Evolutionary conservation across 495 filamentous ascomycete species (phyloP).

Genomic region (Podospora pseudopauciseta): DNA sequence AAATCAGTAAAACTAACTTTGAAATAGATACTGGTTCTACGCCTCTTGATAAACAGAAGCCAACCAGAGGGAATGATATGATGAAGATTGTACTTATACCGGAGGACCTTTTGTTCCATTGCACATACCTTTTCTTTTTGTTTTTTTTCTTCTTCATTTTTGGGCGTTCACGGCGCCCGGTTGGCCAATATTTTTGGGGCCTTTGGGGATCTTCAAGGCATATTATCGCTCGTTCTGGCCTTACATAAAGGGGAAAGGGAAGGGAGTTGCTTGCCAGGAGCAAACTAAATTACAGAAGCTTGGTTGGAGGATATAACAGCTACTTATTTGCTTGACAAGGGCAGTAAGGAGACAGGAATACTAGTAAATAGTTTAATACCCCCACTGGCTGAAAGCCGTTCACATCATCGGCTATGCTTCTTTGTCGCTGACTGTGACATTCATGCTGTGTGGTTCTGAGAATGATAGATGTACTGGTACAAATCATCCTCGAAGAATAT

Average conservation of each 20-base stretch:
- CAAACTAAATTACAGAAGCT: constrained; percentile 7
- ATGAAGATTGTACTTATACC: not conserved
- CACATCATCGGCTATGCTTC: not conserved
- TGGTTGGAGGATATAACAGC: not conserved
- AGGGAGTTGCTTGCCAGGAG: constrained; percentile 12
- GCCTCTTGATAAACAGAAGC: constrained; percentile 10
- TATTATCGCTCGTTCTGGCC: not conserved
- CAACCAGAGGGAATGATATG: not conserved
- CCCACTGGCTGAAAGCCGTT: not conserved
- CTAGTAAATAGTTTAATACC: not conserved
- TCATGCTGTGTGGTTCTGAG: not conserved
- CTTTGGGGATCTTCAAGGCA: not conserved
- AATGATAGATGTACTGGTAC: not conserved
- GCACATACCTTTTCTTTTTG: not conserved
- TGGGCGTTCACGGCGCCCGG: constrained; percentile 5
- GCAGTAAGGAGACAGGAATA: not conserved
- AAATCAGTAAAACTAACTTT: constrained; percentile 12
- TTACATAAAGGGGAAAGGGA: not conserved
- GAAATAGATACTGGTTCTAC: constrained; percentile 41
- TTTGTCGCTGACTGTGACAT: not conserved
- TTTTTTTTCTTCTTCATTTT: constrained; percentile 9
- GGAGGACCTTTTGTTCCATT: not conserved
- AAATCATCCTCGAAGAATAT: no score
- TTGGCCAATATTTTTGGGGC: not conserved
- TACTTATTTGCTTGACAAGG: not conserved